A percentile compares a stretch with the other conserved stretches of the same genome.
These are phyloP conservation scores for Elsinoe batatas DNA, from an alignment of 2,329 filamentous ascomycete species.

Conservation along the genomic window DNA sequence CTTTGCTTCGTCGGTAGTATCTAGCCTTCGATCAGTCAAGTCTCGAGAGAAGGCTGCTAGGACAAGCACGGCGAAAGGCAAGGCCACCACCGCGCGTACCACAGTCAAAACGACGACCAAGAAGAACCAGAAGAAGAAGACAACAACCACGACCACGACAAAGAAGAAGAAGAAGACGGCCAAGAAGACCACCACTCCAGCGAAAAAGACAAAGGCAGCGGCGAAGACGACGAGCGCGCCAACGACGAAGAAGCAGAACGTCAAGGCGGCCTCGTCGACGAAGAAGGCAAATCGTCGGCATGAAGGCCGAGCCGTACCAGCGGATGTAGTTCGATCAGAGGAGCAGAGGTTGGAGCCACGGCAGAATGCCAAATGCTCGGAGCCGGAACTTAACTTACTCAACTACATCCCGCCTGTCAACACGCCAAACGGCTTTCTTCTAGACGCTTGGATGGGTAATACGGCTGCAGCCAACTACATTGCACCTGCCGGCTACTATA, in stretches of 20 bases:
- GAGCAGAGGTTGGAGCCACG: neutral
- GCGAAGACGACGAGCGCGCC: neutral
- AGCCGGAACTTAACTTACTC: slow-evolving; percentile 6
- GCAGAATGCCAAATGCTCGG: slow-evolving; percentile 1
- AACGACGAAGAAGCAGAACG: neutral
- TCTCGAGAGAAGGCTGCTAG: neutral
- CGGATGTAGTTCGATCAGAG: neutral
- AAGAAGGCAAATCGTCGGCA: neutral
- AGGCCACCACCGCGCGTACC: neutral
- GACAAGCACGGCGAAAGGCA: neutral
- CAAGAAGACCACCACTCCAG: neutral
- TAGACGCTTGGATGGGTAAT: slow-evolving; percentile 10
- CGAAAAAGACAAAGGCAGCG: neutral
- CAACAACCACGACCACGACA: neutral
- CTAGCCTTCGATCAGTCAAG: neutral
- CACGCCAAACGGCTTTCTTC: slow-evolving; percentile 14
- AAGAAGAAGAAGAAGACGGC: neutral
- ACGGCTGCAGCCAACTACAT: slow-evolving; percentile 12
- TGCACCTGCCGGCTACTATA: slow-evolving; percentile 16
- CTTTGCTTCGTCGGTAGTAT: neutral
- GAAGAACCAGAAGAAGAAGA: neutral
- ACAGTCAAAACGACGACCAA: neutral
- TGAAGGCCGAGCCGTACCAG: neutral
- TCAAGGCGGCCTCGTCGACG: neutral
- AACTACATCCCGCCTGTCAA: slow-evolving; percentile 8